phyloP scores from a whole-genome alignment of 768 basidiomycete species.

The Amanita brunnescens region DNA sequence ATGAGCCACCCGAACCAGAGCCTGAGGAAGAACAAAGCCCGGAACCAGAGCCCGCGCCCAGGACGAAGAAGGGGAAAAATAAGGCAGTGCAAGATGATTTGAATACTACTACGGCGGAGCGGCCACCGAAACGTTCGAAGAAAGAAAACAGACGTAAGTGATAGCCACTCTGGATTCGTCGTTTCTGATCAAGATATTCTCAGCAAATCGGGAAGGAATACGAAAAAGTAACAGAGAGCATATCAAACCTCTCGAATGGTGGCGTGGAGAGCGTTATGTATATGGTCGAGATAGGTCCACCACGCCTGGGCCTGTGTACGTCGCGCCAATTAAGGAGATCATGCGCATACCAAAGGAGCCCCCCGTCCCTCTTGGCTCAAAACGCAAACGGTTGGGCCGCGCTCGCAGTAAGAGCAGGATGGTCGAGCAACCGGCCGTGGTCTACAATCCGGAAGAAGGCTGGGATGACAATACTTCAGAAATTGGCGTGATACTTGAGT shows the following conservation, averaged over 20 bases:
- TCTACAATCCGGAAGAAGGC: conserved; percentile 54
- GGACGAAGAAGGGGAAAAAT: conserved; percentile 26
- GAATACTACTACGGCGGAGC: conserved; percentile 13
- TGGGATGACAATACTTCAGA: conserved; percentile 79
- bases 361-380: conserved; percentile 22
- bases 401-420: conserved; percentile 50
- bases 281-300: conserved; percentile 49
- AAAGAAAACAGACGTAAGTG: conserved; percentile 34
- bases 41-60: conserved; percentile 20
- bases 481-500: conserved; percentile 62
- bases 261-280: conserved; percentile 87
- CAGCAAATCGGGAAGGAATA: conserved; percentile 41
- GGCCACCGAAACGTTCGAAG: conserved; percentile 21
- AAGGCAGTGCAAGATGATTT: conserved; percentile 18
- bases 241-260: conserved; percentile 75
- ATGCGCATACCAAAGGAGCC: conserved; percentile 39
- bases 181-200: neutral
- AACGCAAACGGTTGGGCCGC: conserved; percentile 30
- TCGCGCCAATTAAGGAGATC: conserved; percentile 68
- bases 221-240: conserved; percentile 66
- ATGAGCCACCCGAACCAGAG: conserved; percentile 20
- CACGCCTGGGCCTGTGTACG: conserved; percentile 30
- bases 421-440: conserved; percentile 27
- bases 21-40: conserved; percentile 22
- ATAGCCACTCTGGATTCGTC: neutral